Evolutionary conservation across 768 basidiomycete species (phyloP).

Genomic region (Serendipita sp.): DNA sequence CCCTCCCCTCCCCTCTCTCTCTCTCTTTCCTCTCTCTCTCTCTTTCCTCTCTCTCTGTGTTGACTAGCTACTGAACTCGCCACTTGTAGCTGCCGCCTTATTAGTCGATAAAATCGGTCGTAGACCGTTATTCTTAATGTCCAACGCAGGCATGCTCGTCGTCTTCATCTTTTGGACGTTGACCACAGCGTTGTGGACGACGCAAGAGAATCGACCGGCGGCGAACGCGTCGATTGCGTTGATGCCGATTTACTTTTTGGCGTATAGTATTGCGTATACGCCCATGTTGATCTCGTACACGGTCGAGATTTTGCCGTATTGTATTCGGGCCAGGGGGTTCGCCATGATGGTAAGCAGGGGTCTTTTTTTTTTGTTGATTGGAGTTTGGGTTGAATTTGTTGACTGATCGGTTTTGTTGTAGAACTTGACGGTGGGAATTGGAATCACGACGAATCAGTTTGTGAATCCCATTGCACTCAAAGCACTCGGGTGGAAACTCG

Average conservation of each 20-base stretch:
- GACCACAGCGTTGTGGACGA: slow-evolving; percentile 26
- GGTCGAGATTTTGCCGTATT: no score
- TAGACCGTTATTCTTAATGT: slow-evolving; percentile 48
- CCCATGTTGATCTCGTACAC: no score
- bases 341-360: slow-evolving; percentile 47
- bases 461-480: no score
- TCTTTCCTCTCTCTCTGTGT: not conserved
- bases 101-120: slow-evolving; percentile 54
- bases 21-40: not conserved
- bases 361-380: slow-evolving; percentile 44
- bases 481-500: not conserved
- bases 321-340: slow-evolving; percentile 24
- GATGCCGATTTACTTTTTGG: slow-evolving; percentile 58
- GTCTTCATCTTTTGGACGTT: slow-evolving; percentile 19
- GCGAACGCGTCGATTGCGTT: slow-evolving; percentile 38
- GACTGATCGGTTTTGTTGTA: slow-evolving; percentile 17
- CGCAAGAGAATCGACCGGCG: slow-evolving; percentile 18
- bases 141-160: slow-evolving; percentile 18
- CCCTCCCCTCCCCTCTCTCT: not conserved
- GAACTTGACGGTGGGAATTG: slow-evolving; percentile 40
- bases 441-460: no score
- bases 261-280: no score
- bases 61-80: not conserved
- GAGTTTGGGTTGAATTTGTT: no score
- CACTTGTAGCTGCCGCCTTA: slow-evolving; percentile 34